Evolutionary conservation across 495 filamentous ascomycete species (phyloP), one percentile per base, ranked within the genome.

Genomic region (Letharia lupina): DNA sequence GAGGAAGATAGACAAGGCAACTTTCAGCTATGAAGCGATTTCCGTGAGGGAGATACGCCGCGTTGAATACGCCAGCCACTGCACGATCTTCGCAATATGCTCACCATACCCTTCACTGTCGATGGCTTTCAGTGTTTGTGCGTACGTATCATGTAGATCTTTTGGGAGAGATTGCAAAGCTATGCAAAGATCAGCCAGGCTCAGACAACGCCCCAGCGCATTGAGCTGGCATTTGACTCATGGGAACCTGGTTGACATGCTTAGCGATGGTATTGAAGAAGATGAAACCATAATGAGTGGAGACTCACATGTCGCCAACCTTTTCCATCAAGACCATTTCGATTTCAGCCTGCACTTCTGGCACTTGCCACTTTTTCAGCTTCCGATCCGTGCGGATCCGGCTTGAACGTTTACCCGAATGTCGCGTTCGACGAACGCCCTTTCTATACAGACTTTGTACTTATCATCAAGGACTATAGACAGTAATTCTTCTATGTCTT

Each of bases 211-310:
- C 56, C 62, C 42, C 5, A 80, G 56, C 0, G 68, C 68, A 3
- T 72, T 68, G 39, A 80, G 72, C 58, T 80, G 76, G 67, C 72
- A 77, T 67, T 72, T 71, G 42, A 76, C 71, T 67, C 75, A 78
- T 62, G 73, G 71, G 63, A 80, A 80, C 54, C 78, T 80, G 4
- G 20, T 28, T 3, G 11, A 12, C 13, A 40, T 33, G 44, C 10
- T 37, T 40, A 23, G 58, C 35, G 35, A 60, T 9, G n/a, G n/a
- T 39, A 1, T 41, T 57, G 1, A 35, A 62, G 23, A 28, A 28
- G 23, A 28, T 28, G 23, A 28, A 28, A 28, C 23, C 23, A 28
- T 28, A 28, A 28, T 28, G 23, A 28, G 13, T 57, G 28, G 5
- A 31, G 28, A 54, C 75, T 70, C 67, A 79, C 73, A 79, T 78